Conservation (phyloP, 1,284 basidiomycete species). For the Pseudozyma hubeiensis region DNA sequence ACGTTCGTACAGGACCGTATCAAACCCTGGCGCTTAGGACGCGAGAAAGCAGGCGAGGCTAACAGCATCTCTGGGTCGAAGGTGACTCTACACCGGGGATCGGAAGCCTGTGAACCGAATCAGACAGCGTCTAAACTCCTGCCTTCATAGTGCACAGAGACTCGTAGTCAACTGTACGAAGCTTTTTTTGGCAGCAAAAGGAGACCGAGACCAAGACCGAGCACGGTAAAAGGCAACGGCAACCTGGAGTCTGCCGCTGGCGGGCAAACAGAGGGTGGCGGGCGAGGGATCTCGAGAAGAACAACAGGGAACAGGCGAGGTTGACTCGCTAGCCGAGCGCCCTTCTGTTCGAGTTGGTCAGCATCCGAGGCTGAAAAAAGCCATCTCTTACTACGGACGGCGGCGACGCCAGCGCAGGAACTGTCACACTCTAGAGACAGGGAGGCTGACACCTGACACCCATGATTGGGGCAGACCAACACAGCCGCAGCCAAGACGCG, state of each 20-base stretch:
- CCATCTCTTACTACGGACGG: no score
- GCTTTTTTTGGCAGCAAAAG: not conserved
- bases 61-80: not conserved
- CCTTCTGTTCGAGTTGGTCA: not conserved
- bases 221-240: not conserved
- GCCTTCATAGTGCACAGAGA: not conserved
- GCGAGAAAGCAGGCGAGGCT: not conserved
- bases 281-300: constrained; percentile 1
- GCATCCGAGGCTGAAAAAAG: not conserved
- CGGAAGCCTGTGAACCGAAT: constrained; percentile 43
- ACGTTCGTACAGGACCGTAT: no score
- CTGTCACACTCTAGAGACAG: no score
- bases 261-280: not conserved
- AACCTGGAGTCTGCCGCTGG: no score
- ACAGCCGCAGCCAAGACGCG: no score
- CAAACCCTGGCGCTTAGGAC: constrained; percentile 12
- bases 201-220: not conserved
- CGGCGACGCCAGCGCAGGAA: no score
- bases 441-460: no score
- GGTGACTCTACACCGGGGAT: constrained; percentile 2
- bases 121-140: not conserved
- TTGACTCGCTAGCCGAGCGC: not conserved
- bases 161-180: not conserved
- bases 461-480: no score
- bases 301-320: not conserved